A percentile compares a stretch with the other conserved stretches of the same genome.
phyloP scores from a whole-genome alignment of 257 asterid genomes.

The Galeopsis tetrahit region DNA sequence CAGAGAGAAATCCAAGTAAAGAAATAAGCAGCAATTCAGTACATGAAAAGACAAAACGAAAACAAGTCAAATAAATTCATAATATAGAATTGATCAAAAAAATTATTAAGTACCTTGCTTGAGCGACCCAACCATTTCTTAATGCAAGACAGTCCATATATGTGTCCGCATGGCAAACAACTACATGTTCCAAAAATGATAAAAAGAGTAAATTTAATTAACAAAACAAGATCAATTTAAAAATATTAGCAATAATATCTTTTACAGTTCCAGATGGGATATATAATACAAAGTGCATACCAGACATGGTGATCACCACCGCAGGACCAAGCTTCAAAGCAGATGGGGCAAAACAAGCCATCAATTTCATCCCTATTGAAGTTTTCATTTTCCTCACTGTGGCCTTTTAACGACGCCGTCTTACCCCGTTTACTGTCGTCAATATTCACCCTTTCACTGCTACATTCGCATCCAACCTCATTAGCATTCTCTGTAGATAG shows the following conservation, averaged over 20 bases:
- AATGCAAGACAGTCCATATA: slow-evolving; percentile 82
- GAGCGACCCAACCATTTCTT: slow-evolving; percentile 77
- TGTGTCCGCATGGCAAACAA: slow-evolving; percentile 95
- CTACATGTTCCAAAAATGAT: slow-evolving; percentile 42
- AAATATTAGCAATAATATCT: background rate
- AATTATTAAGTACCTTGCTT: slow-evolving; percentile 58
- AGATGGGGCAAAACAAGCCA: slow-evolving; percentile 82
- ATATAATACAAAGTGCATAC: slow-evolving; percentile 38
- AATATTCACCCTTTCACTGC: slow-evolving; percentile 31
- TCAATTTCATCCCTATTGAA: slow-evolving; percentile 65
- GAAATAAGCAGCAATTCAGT: slow-evolving; percentile 24
- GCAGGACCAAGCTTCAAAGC: slow-evolving; percentile 86
- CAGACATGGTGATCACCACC: slow-evolving; percentile 80
- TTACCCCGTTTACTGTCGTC: slow-evolving; percentile 21
- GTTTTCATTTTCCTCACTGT: slow-evolving; percentile 37
- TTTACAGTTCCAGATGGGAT: background rate
- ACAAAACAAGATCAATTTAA: background rate
- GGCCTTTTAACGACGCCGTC: slow-evolving; percentile 35
- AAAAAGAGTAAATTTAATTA: background rate
- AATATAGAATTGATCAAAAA: background rate
- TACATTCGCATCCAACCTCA: slow-evolving; percentile 32
- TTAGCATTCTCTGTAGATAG: slow-evolving; percentile 23
- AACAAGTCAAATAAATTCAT: background rate
- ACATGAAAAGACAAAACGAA: slow-evolving; percentile 4
- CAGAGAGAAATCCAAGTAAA: slow-evolving; percentile 12